phyloP scores from a whole-genome alignment of 371 early-diverging fungal species.

The Saksenaea vasiformis region DNA sequence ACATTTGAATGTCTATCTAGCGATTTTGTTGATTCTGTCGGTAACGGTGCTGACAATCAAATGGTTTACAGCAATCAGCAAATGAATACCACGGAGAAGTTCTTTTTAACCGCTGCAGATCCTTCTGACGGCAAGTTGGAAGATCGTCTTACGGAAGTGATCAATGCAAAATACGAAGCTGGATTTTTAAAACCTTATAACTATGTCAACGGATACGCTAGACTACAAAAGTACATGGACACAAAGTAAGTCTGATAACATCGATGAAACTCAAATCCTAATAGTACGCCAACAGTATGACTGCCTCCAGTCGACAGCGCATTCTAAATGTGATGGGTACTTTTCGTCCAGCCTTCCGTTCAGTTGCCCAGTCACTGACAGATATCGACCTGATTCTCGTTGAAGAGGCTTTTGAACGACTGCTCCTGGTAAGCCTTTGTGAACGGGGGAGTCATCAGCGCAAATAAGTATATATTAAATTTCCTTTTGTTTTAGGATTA shows the following conservation, averaged over 20 bases:
- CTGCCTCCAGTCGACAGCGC: constrained; percentile 69
- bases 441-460: neutral
- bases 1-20: constrained; percentile 16
- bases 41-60: constrained; percentile 40
- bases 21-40: constrained; percentile 68
- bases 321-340: constrained; percentile 84
- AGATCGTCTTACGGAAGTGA: constrained; percentile 84
- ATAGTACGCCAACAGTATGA: constrained; percentile 57
- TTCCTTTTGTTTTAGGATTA: constrained; percentile 71
- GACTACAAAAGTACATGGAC: constrained; percentile 89
- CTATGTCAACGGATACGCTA: constrained; percentile 86
- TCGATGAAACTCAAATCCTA: neutral
- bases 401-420: constrained; percentile 91
- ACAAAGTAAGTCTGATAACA: constrained; percentile 53
- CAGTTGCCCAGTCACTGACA: constrained; percentile 82
- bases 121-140: constrained; percentile 80
- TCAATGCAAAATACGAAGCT: constrained; percentile 91
- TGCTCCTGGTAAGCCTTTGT: constrained; percentile 61
- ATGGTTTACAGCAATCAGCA: constrained; percentile 21
- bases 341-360: constrained; percentile 84
- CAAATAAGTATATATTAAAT: too few relatives aligned
- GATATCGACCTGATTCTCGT: constrained; percentile 91
- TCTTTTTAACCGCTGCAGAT: constrained; percentile 88
- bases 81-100: constrained; percentile 78
- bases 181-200: constrained; percentile 93